Evolutionary conservation across 345 rosid species (phyloP), one percentile per base, ranked within the genome.

Genomic region (Citrus australasica): DNA sequence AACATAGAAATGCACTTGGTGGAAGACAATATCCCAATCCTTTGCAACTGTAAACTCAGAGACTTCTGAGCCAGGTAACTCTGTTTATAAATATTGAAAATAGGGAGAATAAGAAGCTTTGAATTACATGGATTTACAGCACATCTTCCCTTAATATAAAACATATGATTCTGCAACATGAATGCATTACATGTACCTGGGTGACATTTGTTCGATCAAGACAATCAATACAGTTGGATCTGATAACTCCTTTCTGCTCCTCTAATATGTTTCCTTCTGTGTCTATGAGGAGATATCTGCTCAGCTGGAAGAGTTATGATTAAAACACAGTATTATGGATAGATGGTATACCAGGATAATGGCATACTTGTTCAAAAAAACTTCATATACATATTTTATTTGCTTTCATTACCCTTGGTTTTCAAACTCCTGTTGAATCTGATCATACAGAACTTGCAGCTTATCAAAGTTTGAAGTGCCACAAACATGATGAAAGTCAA

Each of bases 151-250:
- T 56, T 25, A 17, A 74, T 73, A 73, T 35, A 25, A 22, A 59
- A 33, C 37, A 21, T 32, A 51, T 62, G 25, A 27, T 68, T 69
- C 74, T 68, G 69, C 76, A 83, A 78, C 76, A 84, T 76, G 80
- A 58, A 73, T 53, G 69, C 21, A 32, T 67, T 60, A 33, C 60
- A 70, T 83, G 77, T 75, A 95, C 99, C 99, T 95, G 99, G 73
- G 97, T 93, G 37, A 95, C 99, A 83, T 95, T 95, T 79, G 99
- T 93, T 73, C 99, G 92, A 83, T 95, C 99, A 77, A 95, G 94
- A 87, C 97, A 95, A 79, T 95, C 99, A 71, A 95, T 95, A 86
- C 99, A 95, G 84, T 95, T 95, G 73, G 97, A 87, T 85, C 99
- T 90, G 77, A 95, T 72, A 40, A 92, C 83, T 71, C 99, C 98